A percentile compares a stretch with the other conserved stretches of the same genome.
These are phyloP conservation scores for Auriscalpium microsporum DNA, from an alignment of 768 basidiomycete species.

Conservation along the genomic window DNA sequence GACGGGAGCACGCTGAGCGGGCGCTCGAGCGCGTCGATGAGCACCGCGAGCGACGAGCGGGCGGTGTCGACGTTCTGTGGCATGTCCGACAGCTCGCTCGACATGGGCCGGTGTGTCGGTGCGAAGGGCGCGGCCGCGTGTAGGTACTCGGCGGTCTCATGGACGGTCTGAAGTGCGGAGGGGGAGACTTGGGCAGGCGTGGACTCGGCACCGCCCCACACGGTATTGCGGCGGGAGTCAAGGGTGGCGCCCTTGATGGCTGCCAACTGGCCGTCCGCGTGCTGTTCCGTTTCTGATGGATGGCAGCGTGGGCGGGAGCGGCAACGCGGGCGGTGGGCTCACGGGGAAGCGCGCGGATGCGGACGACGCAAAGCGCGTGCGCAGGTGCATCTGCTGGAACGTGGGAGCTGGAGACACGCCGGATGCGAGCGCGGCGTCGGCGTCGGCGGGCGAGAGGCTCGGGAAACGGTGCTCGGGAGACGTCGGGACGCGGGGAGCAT, in stretches of 20 bases:
- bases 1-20: slow-evolving; percentile 29
- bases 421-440: slow-evolving; percentile 10
- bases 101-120: not conserved
- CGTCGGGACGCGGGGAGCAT: slow-evolving; percentile 42
- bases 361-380: too few species aligned
- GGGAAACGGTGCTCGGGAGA: slow-evolving; percentile 16
- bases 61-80: not conserved
- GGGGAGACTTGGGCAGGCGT: not conserved
- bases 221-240: slow-evolving; percentile 42
- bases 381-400: too few species aligned
- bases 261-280: too few species aligned
- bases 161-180: not conserved
- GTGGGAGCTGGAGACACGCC: slow-evolving; percentile 9
- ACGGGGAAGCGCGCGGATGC: too few species aligned
- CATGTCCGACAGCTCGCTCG: not conserved
- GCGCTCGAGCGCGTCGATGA: slow-evolving; percentile 1
- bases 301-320: too few species aligned
- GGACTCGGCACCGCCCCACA: not conserved
- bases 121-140: not conserved
- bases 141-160: slow-evolving; percentile 21
- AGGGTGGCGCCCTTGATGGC: too few species aligned
- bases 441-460: slow-evolving; percentile 26
- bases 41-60: slow-evolving; percentile 6
- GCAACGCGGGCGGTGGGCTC: too few species aligned
- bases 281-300: too few species aligned